These are phyloP conservation scores for Rhytidiadelphus loreus DNA, from an alignment of 225 moss, liverwort and hornwort genomes.

Conservation along the genomic window DNA sequence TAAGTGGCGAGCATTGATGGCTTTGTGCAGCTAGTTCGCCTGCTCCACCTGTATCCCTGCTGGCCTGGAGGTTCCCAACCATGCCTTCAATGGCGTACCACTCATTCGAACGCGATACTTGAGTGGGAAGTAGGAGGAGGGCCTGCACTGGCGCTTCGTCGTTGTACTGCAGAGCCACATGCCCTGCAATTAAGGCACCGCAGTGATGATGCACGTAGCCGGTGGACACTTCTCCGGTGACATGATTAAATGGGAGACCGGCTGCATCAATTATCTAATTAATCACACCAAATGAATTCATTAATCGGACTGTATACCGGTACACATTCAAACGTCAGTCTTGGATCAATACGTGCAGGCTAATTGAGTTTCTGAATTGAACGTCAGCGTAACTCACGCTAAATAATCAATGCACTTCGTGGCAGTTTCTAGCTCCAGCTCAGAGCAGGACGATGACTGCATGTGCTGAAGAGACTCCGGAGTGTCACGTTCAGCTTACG, in stretches of 20 bases:
- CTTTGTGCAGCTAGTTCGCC: background rate
- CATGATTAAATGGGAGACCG: background rate
- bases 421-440: no score
- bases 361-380: background rate
- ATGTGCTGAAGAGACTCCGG: no score
- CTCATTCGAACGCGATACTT: background rate
- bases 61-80: background rate
- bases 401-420: background rate
- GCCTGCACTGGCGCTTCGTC: background rate
- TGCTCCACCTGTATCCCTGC: background rate
- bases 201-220: background rate
- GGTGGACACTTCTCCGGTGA: background rate
- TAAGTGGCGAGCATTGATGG: background rate
- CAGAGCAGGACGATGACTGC: background rate
- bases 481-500: background rate
- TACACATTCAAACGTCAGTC: background rate
- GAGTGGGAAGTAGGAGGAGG: background rate
- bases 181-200: slow-evolving; percentile 10
- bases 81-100: background rate
- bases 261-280: background rate
- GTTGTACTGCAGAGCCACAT: background rate
- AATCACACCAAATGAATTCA: background rate
- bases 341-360: background rate
- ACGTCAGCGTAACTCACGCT: background rate
- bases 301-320: background rate